phyloP scores from a whole-genome alignment of 225 moss, liverwort and hornwort genomes.

The Bryoerythrophyllum caledonicum region DNA sequence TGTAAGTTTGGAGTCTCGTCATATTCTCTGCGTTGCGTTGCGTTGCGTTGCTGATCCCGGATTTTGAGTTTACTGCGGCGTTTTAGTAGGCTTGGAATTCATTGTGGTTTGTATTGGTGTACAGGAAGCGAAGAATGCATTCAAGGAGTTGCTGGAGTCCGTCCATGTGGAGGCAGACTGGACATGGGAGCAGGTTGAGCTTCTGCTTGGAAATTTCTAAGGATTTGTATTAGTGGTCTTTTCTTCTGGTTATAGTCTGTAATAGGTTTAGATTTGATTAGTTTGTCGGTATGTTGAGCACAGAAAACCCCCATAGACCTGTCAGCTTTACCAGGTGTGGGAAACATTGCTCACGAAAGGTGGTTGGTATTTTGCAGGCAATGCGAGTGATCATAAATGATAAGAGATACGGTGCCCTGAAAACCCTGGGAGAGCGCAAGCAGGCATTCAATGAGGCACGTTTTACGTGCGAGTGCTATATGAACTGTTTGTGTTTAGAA shows the following conservation, averaged over 20 bases:
- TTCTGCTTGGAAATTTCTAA: not conserved
- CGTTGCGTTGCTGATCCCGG: not conserved
- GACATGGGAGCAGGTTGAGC: conserved; percentile 95
- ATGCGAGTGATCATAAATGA: conserved; percentile 99
- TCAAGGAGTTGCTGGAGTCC: conserved; percentile 93
- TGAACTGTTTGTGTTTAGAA: not conserved
- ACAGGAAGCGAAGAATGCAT: conserved; percentile 98
- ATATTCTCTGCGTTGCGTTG: not conserved
- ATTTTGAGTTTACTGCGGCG: not conserved
- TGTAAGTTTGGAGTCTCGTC: conserved; percentile 36
- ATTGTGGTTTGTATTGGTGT: conserved; percentile 7
- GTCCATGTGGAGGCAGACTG: conserved; percentile 96
- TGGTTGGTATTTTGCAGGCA: conserved; percentile 48
- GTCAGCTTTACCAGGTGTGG: not conserved
- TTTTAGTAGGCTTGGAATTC: not conserved
- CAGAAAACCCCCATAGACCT: not conserved
- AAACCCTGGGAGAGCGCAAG: conserved; percentile 93
- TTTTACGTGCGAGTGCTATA: not conserved
- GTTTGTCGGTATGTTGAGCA: not conserved
- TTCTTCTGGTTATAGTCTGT: not conserved
- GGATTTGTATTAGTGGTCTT: not conserved
- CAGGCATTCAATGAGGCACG: conserved; percentile 96
- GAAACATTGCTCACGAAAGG: not conserved
- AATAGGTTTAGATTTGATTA: not conserved
- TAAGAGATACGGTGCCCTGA: conserved; percentile 94